phyloP scores from a whole-genome alignment of 2,329 filamentous ascomycete species.

The Cladosporium sp. region DNA sequence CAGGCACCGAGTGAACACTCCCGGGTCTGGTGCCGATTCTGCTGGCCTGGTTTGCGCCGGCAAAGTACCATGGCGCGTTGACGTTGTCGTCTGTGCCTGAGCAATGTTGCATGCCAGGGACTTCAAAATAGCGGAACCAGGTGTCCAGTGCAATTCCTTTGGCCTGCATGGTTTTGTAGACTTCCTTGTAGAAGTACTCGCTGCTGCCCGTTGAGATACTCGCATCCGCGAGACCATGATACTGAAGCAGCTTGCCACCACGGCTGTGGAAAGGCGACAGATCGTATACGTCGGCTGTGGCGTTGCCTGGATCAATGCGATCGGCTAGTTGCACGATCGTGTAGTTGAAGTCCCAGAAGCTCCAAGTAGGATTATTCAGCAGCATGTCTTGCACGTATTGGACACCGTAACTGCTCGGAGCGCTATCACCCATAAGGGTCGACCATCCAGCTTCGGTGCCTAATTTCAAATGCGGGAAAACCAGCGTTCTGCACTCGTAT shows the following conservation, averaged over 20 bases:
- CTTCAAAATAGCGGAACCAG: slow-evolving; percentile 42
- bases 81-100: slow-evolving; percentile 28
- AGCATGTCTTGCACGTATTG: slow-evolving; percentile 42
- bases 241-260: slow-evolving; percentile 40
- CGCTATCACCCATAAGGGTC: slow-evolving; percentile 33
- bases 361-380: slow-evolving; percentile 35
- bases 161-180: slow-evolving; percentile 33
- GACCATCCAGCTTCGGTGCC: slow-evolving; percentile 36
- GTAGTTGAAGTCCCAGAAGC: slow-evolving; percentile 37
- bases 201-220: slow-evolving; percentile 49
- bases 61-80: slow-evolving; percentile 43
- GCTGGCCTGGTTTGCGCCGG: slow-evolving; percentile 33
- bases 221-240: slow-evolving; percentile 42
- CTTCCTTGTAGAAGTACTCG: slow-evolving; percentile 49
- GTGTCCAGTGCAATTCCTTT: slow-evolving; percentile 33
- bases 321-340: slow-evolving; percentile 37
- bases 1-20: slow-evolving; percentile 27
- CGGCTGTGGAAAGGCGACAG: slow-evolving; percentile 39
- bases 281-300: slow-evolving; percentile 46
- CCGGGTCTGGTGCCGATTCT: slow-evolving; percentile 15
- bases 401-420: slow-evolving; percentile 35
- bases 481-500: slow-evolving; percentile 33
- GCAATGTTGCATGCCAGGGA: slow-evolving; percentile 44
- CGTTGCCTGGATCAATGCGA: slow-evolving; percentile 43
- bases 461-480: slow-evolving; percentile 37